phyloP scores from a whole-genome alignment of 108 stramenopile species.

The Schizochytrium sp. region DNA sequence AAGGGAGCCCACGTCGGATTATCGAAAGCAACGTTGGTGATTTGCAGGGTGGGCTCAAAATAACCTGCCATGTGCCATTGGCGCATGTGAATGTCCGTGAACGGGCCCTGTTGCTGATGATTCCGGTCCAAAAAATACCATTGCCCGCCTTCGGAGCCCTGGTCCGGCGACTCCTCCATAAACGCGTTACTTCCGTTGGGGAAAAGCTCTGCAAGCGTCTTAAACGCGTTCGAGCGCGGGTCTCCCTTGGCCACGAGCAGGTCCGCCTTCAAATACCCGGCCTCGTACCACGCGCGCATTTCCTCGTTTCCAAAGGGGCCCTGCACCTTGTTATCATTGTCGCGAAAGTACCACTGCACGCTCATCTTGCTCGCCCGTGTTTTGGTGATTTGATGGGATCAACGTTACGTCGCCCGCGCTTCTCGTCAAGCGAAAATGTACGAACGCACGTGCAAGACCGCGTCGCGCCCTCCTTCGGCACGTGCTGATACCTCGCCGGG shows the following conservation, averaged over 20 bases:
- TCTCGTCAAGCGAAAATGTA: too few species aligned
- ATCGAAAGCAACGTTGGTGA: background rate
- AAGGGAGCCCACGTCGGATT: background rate
- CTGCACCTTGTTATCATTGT: background rate
- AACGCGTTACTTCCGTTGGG: slow-evolving; percentile 7
- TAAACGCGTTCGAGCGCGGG: background rate
- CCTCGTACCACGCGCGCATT: slow-evolving; percentile 15
- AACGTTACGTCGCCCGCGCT: too few species aligned
- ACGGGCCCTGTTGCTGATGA: slow-evolving; percentile 8
- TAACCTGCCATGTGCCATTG: slow-evolving; percentile 13
- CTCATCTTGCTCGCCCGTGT: background rate
- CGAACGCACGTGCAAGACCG: too few species aligned
- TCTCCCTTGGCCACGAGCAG: background rate
- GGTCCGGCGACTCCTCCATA: background rate
- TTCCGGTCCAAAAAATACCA: slow-evolving; percentile 5
- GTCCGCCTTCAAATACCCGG: background rate
- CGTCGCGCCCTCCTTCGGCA: too few species aligned
- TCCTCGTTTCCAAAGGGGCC: background rate
- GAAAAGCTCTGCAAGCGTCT: background rate
- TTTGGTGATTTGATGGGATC: too few species aligned
- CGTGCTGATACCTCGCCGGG: too few species aligned
- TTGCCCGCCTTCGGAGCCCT: background rate
- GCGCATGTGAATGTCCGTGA: slow-evolving; percentile 14
- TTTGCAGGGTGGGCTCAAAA: background rate
- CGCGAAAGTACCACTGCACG: background rate